These are phyloP conservation scores for Pseudogymnoascus sp. DNA, from an alignment of 2,329 filamentous ascomycete species.

Conservation along the genomic window DNA sequence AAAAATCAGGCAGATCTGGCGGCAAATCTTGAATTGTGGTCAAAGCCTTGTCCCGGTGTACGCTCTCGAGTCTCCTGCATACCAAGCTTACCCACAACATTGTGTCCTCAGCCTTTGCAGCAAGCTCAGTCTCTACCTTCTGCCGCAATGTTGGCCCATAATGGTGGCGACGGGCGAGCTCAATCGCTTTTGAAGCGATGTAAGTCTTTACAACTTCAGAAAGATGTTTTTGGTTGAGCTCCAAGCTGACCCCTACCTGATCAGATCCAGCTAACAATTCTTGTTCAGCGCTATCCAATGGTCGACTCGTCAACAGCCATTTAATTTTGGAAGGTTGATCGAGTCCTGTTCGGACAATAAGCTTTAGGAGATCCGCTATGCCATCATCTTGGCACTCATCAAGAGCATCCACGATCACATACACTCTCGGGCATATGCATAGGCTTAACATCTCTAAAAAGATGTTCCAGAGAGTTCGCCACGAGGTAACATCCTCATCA, in stretches of 20 bases:
- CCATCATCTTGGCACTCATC: constrained; percentile 16
- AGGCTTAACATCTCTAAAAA: constrained; percentile 10
- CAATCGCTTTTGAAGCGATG: constrained; percentile 18
- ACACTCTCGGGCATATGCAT: constrained; percentile 13
- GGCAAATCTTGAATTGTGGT: constrained; percentile 20
- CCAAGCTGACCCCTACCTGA: constrained; percentile 18
- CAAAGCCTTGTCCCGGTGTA: constrained; percentile 12
- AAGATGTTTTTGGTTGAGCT: constrained; percentile 19
- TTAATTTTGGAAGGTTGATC: constrained; percentile 21
- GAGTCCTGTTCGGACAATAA: constrained; percentile 16
- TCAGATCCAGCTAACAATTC: constrained; percentile 21
- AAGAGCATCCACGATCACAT: constrained; percentile 17
- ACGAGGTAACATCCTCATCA: neutral
- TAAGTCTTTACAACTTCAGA: constrained; percentile 19
- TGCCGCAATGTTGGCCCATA: constrained; percentile 15
- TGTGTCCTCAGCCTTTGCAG: constrained; percentile 21
- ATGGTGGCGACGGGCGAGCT: constrained; percentile 16
- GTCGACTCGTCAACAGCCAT: constrained; percentile 28
- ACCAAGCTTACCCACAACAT: constrained; percentile 27
- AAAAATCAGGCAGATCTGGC: constrained; percentile 21
- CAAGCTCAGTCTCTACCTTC: constrained; percentile 11
- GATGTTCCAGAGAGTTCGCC: constrained; percentile 12
- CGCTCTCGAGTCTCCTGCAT: constrained; percentile 22
- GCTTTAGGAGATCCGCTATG: constrained; percentile 8
- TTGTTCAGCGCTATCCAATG: constrained; percentile 20